These are phyloP conservation scores for Chrysopogon serrulatus DNA, from an alignment of 176 grass and related monocot species.

Conservation along the genomic window DNA sequence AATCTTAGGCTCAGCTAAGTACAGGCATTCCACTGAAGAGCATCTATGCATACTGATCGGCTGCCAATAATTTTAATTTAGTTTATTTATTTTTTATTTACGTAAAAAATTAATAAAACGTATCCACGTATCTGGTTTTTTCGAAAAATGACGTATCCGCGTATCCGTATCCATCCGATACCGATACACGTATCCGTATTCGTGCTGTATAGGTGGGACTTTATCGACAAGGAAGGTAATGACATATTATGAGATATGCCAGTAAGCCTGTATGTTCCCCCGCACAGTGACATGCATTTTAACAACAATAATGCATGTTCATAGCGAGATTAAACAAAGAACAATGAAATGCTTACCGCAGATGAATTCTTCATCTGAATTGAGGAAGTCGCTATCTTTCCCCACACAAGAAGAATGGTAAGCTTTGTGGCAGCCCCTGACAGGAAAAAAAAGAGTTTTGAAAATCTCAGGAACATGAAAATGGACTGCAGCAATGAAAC, in stretches of 20 bases:
- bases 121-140: no score
- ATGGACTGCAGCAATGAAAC: not conserved
- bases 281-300: not conserved
- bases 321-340: conserved; percentile 7
- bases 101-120: no score
- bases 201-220: no score
- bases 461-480: not conserved
- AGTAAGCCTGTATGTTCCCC: not conserved
- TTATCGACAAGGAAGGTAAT: not conserved
- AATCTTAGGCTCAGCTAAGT: no score
- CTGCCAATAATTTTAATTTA: no score
- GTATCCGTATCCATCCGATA: no score
- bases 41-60: no score
- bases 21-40: no score
- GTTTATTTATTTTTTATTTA: no score
- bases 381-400: conserved; percentile 60
- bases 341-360: conserved; percentile 60
- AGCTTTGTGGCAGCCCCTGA: conserved; percentile 87
- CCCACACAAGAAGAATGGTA: conserved; percentile 69
- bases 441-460: not conserved
- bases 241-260: not conserved
- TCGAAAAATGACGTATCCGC: no score
- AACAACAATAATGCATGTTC: not conserved
- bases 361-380: conserved; percentile 59
- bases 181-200: no score